phyloP scores from a whole-genome alignment of 768 basidiomycete species.

The Agaricus subrufescens region DNA sequence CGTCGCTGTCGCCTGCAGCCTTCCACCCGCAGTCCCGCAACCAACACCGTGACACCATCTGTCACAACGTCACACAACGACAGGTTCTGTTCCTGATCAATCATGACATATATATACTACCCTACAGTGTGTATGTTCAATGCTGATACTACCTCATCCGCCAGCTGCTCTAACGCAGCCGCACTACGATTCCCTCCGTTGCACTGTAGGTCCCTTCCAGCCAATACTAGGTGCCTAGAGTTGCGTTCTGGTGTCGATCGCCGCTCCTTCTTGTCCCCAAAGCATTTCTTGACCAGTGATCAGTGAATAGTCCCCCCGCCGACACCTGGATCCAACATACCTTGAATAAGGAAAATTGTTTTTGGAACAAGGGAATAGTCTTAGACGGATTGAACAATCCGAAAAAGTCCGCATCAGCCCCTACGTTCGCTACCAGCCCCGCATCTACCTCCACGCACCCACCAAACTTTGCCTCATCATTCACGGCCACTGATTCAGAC shows the following conservation, averaged over 20 bases:
- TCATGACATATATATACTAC: too few relatives aligned
- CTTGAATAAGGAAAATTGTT: slow-evolving; percentile 34
- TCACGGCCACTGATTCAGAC: not conserved
- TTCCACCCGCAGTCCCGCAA: not conserved
- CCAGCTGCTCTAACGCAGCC: not conserved
- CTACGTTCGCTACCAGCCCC: slow-evolving; percentile 32
- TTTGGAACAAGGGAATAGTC: slow-evolving; percentile 27
- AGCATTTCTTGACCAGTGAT: slow-evolving; percentile 13
- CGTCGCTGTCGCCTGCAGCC: slow-evolving; percentile 9
- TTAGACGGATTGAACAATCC: slow-evolving; percentile 30
- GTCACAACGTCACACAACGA: not conserved
- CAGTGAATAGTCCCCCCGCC: not conserved
- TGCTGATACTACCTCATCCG: not conserved
- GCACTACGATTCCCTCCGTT: not conserved
- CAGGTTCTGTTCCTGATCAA: too few relatives aligned
- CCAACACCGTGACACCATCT: slow-evolving; percentile 5
- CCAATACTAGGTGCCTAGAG: not conserved
- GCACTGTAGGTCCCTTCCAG: not conserved
- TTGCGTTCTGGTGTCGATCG: not conserved
- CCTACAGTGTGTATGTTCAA: not conserved
- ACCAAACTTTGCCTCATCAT: slow-evolving; percentile 1
- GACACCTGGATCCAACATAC: slow-evolving; percentile 12
- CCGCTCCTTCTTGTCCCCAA: slow-evolving; percentile 3
- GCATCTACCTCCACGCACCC: slow-evolving; percentile 34
- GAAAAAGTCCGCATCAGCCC: slow-evolving; percentile 36